phyloP scores from a whole-genome alignment of 495 filamentous ascomycete genomes.

The Podospora pseudopauciseta region DNA sequence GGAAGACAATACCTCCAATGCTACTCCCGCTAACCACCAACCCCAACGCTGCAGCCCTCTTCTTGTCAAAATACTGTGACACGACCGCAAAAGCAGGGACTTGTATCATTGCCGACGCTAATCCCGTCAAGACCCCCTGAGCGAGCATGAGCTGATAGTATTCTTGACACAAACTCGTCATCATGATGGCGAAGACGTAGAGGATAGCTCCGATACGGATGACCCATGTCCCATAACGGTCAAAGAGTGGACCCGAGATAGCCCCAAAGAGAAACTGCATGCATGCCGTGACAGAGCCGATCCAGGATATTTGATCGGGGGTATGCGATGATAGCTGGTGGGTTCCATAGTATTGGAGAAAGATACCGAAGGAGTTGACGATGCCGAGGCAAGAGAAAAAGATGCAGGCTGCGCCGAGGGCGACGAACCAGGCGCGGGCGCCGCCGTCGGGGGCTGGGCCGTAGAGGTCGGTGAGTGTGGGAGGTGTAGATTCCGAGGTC shows the following conservation, averaged over 20 bases:
- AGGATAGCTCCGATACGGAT: constrained; percentile 38
- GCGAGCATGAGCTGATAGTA: constrained; percentile 63
- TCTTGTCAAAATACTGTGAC: constrained; percentile 53
- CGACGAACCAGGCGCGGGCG: constrained; percentile 27
- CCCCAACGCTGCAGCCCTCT: constrained; percentile 53
- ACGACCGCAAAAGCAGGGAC: constrained; percentile 52
- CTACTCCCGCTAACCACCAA: constrained; percentile 54
- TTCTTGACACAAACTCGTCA: constrained; percentile 53
- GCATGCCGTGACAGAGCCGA: constrained; percentile 53
- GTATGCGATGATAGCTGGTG: constrained; percentile 46
- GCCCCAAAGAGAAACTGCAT: constrained; percentile 46
- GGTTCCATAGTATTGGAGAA: constrained; percentile 57
- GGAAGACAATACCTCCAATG: constrained; percentile 54
- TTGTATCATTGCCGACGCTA: constrained; percentile 47
- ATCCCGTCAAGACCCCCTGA: constrained; percentile 55
- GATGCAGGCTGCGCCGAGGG: constrained; percentile 19
- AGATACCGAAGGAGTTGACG: constrained; percentile 59
- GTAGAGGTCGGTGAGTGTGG: neutral
- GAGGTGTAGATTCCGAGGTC: neutral
- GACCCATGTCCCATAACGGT: constrained; percentile 47
- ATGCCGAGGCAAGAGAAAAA: constrained; percentile 58
- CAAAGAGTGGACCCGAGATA: constrained; percentile 50
- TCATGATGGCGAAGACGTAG: constrained; percentile 48
- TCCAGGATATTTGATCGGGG: constrained; percentile 56
- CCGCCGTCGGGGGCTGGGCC: constrained; percentile 28